phyloP scores from a whole-genome alignment of 2,329 filamentous ascomycete species.

The Neofusicoccum ribis region DNA sequence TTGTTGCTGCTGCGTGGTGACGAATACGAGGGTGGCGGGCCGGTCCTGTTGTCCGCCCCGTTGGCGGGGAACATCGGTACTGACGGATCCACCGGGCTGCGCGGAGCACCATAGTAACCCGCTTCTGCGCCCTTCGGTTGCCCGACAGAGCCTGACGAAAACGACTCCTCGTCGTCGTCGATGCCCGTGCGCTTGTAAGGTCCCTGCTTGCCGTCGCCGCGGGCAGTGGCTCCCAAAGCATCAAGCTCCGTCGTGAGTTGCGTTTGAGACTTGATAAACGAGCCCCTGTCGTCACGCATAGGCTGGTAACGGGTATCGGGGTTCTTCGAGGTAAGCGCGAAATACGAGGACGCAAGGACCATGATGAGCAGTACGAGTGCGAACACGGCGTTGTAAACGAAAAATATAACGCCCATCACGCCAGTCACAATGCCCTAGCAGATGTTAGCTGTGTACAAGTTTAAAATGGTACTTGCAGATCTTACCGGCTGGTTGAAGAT shows the following conservation, averaged over 20 bases:
- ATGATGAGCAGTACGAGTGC: conserved; percentile 79
- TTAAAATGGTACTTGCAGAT: conserved; percentile 21
- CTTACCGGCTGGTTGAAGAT: conserved; percentile 79
- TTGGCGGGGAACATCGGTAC: conserved; percentile 50
- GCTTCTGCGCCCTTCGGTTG: conserved; percentile 44
- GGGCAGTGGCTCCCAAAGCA: conserved; percentile 82
- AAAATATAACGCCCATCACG: conserved; percentile 86
- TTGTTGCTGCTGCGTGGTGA: conserved; percentile 38
- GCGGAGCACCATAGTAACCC: conserved; percentile 42
- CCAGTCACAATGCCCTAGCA: conserved; percentile 72
- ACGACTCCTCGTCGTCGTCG: conserved; percentile 71
- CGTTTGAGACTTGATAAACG: conserved; percentile 95
- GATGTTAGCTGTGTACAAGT: conserved; percentile 23
- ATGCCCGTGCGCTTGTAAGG: conserved; percentile 60
- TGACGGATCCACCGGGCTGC: conserved; percentile 51
- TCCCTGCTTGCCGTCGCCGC: conserved; percentile 65
- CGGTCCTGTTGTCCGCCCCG: conserved; percentile 36
- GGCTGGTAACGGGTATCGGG: conserved; percentile 93
- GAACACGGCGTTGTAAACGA: conserved; percentile 82
- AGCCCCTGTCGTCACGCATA: conserved; percentile 93
- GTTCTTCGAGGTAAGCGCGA: conserved; percentile 87
- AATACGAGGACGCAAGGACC: conserved; percentile 73
- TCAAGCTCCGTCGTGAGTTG: conserved; percentile 87
- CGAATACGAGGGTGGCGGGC: conserved; percentile 33
- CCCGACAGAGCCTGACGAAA: conserved; percentile 58